Percentiles rank a stretch among this genome's conserved stretches.
These are phyloP conservation scores for Lactarius psammicola DNA, from an alignment of 768 basidiomycete species.

Conservation along the genomic window DNA sequence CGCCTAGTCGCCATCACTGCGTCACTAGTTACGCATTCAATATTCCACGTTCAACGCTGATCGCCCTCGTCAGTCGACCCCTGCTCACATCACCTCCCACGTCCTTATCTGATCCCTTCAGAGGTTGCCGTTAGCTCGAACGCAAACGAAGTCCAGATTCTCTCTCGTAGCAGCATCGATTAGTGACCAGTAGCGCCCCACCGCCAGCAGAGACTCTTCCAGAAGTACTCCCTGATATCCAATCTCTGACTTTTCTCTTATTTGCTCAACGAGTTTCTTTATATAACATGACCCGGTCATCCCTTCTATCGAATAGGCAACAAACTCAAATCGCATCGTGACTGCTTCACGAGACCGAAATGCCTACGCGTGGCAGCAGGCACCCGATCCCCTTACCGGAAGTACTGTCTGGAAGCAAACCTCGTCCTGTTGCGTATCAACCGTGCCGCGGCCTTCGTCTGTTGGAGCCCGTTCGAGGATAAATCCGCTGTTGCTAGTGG, in stretches of 20 bases:
- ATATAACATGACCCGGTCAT: conserved; percentile 97
- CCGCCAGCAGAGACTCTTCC: conserved; percentile 73
- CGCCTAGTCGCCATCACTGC: conserved; percentile 75
- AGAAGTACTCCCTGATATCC: conserved; percentile 76
- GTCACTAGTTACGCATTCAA: conserved; percentile 88
- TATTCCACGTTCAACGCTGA: conserved; percentile 92
- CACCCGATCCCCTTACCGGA: conserved; percentile 69
- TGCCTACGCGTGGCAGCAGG: conserved; percentile 96
- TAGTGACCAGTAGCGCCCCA: too few species aligned
- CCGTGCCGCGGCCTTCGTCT: too few species aligned
- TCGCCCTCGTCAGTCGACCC: conserved; percentile 63
- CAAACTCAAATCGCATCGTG: conserved; percentile 93
- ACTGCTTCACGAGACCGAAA: conserved; percentile 99
- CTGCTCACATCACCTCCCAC: conserved; percentile 21
- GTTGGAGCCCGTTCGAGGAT: too few species aligned
- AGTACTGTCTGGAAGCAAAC: conserved; percentile 88
- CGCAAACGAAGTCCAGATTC: conserved; percentile 84
- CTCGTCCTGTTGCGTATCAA: too few species aligned
- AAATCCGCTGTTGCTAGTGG: too few species aligned
- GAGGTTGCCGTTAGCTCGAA: conserved; percentile 92
- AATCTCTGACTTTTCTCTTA: not conserved
- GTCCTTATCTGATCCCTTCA: conserved; percentile 35
- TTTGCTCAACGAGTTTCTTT: not conserved
- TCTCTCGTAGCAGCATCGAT: conserved; percentile 60
- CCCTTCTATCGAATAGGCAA: conserved; percentile 99